These are phyloP conservation scores for Carex sylvatica DNA, from an alignment of 202 grass and related monocot genomes.

Conservation along the genomic window DNA sequence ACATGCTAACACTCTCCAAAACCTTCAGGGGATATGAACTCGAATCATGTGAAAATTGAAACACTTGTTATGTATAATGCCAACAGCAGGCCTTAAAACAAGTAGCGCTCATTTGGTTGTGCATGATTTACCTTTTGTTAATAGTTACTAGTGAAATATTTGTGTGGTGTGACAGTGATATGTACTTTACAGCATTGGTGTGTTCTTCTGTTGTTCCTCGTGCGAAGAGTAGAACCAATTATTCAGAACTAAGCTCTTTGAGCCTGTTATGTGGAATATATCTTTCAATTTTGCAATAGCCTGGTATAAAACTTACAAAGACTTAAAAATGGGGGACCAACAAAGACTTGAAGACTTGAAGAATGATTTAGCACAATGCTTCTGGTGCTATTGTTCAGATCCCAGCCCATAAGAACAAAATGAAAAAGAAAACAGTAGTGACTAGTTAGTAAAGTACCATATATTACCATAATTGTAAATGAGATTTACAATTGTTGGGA, in stretches of 20 bases:
- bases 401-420: background rate
- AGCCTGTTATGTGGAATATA: background rate
- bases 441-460: background rate
- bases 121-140: background rate
- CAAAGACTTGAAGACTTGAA: background rate
- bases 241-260: conserved; percentile 8
- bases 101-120: background rate
- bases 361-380: background rate
- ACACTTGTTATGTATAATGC: background rate
- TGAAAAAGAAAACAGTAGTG: background rate
- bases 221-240: background rate
- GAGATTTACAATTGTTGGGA: background rate
- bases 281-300: background rate
- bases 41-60: conserved; percentile 14
- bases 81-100: background rate
- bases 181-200: conserved; percentile 6
- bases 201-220: background rate
- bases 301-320: background rate
- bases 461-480: background rate
- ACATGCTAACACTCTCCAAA: conserved; percentile 81
- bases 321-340: background rate
- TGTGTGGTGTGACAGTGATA: background rate
- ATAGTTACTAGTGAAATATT: background rate
- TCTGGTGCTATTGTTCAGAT: background rate
- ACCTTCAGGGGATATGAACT: conserved; percentile 38